phyloP scores from a whole-genome alignment of 2,329 filamentous ascomycete genomes.

The Trichoderma sp. region DNA sequence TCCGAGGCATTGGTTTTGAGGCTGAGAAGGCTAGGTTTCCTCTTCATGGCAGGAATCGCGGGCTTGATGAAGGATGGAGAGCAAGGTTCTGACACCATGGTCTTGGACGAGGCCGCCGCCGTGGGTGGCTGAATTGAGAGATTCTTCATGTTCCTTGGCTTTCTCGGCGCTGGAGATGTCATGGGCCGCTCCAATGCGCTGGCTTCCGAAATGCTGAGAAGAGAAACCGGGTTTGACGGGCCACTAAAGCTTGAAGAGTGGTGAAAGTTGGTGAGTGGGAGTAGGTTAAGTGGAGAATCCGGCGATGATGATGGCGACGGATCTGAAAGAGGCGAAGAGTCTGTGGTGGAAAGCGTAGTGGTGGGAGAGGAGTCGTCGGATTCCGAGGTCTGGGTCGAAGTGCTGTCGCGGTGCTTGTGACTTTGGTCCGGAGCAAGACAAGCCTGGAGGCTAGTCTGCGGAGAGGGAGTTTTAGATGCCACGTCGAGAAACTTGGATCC shows the following conservation, averaged over 20 bases:
- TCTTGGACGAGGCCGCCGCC: constrained; percentile 45
- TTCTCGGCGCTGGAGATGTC: constrained; percentile 67
- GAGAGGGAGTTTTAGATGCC: constrained; percentile 40
- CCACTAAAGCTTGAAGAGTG: constrained; percentile 57
- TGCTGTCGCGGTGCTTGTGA: constrained; percentile 73
- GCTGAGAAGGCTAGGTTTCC: constrained; percentile 75
- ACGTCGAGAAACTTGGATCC: constrained; percentile 53
- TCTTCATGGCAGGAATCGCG: constrained; percentile 65
- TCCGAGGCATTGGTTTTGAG: constrained; percentile 68
- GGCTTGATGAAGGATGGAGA: constrained; percentile 81
- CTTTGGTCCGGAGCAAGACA: constrained; percentile 46
- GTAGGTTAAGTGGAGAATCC: constrained; percentile 77
- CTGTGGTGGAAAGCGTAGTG: constrained; percentile 87
- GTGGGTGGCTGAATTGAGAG: constrained; percentile 69
- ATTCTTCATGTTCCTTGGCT: constrained; percentile 80
- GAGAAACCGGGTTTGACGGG: constrained; percentile 39
- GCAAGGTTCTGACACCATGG: constrained; percentile 61
- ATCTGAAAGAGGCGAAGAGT: constrained; percentile 86
- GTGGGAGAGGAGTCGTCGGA: constrained; percentile 95
- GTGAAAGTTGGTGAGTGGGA: constrained; percentile 68
- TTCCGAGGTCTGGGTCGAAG: constrained; percentile 73
- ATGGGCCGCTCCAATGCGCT: constrained; percentile 54
- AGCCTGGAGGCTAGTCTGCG: constrained; percentile 39
- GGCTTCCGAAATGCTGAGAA: constrained; percentile 44
- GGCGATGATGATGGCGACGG: constrained; percentile 89